Evolutionary conservation across 352 stramenopile genomes (phyloP).

Genomic region (Phytophthora kernoviae): DNA sequence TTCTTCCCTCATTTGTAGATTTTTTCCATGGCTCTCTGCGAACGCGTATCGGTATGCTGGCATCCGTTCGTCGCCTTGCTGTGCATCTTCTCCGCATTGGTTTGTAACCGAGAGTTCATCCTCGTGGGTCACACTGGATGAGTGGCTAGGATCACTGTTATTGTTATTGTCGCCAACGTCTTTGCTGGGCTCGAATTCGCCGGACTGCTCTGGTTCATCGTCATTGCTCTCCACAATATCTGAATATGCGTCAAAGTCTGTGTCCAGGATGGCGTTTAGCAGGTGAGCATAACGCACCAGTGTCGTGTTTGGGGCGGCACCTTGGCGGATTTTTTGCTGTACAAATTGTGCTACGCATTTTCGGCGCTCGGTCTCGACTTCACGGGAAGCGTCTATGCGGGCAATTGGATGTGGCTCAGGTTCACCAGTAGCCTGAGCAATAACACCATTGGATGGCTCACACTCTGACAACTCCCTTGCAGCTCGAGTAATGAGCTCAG

Average conservation of each 20-base stretch:
- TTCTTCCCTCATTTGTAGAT: conserved; percentile 58
- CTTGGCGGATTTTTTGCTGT: conserved; percentile 62
- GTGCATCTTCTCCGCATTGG: conserved; percentile 31
- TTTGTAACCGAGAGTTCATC: conserved; percentile 13
- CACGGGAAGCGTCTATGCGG: conserved; percentile 4
- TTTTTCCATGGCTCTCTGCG: conserved; percentile 24
- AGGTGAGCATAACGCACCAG: conserved; percentile 59
- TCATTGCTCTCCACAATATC: conserved; percentile 22
- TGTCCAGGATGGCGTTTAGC: conserved; percentile 74
- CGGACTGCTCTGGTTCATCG: conserved; percentile 1
- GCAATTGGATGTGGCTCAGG: conserved; percentile 15
- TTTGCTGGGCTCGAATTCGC: neutral
- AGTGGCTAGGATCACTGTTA: too few species aligned
- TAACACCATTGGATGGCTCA: neutral
- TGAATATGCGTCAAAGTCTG: conserved; percentile 64
- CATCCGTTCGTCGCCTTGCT: conserved; percentile 29
- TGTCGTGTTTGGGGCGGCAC: conserved; percentile 71
- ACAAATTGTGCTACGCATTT: conserved; percentile 68
- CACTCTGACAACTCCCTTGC: conserved; percentile 38
- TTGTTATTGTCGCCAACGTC: conserved; percentile 5
- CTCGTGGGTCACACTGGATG: neutral
- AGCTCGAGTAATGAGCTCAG: conserved; percentile 74
- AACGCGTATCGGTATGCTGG: conserved; percentile 25
- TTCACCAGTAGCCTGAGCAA: neutral
- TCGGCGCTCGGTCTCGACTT: conserved; percentile 46